A percentile compares a stretch with the other conserved stretches of the same genome.
Evolutionary conservation across 2,329 filamentous ascomycete species (phyloP).

Genomic region (Sodiomyces alkalinus): DNA sequence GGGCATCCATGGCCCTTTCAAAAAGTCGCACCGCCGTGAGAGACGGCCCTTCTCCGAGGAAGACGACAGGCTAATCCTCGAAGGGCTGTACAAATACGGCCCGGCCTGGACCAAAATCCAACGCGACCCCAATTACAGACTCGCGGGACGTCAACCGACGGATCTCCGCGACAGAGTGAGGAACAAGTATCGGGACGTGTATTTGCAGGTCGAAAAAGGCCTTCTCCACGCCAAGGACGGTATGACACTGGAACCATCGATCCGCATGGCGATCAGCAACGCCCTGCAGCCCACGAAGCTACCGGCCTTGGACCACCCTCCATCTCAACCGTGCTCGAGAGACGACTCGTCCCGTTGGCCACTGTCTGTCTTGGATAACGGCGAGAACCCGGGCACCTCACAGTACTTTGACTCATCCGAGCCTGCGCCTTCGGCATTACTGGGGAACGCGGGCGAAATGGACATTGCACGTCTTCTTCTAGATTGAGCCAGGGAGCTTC

Average conservation of each 20-base stretch:
- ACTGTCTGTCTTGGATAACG: slow-evolving; percentile 17
- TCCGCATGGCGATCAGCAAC: slow-evolving; percentile 33
- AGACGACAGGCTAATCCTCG: slow-evolving; percentile 46
- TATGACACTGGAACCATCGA: slow-evolving; percentile 33
- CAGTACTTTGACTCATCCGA: slow-evolving; percentile 30
- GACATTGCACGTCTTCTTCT: slow-evolving; percentile 44
- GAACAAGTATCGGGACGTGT: slow-evolving; percentile 47
- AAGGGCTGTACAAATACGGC: slow-evolving; percentile 43
- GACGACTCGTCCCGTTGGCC: slow-evolving; percentile 33
- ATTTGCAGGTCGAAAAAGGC: slow-evolving; percentile 40
- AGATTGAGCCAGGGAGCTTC: slow-evolving; percentile 25
- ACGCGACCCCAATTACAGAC: slow-evolving; percentile 39
- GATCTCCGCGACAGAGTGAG: slow-evolving; percentile 47
- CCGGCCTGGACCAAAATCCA: slow-evolving; percentile 53
- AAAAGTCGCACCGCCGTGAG: slow-evolving; percentile 43
- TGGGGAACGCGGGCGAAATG: slow-evolving; percentile 38
- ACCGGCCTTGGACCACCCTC: slow-evolving; percentile 21
- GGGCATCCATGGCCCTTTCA: slow-evolving; percentile 47
- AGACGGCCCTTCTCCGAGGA: slow-evolving; percentile 45
- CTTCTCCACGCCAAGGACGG: slow-evolving; percentile 29
- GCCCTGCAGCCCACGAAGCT: slow-evolving; percentile 23
- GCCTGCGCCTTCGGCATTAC: slow-evolving; percentile 20
- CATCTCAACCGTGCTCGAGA: slow-evolving; percentile 24
- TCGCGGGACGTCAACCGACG: slow-evolving; percentile 45
- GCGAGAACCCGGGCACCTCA: slow-evolving; percentile 9